Base-by-base conservation (phyloP, 2,329 filamentous ascomycete species). In the Penicillium polonicum region DNA sequence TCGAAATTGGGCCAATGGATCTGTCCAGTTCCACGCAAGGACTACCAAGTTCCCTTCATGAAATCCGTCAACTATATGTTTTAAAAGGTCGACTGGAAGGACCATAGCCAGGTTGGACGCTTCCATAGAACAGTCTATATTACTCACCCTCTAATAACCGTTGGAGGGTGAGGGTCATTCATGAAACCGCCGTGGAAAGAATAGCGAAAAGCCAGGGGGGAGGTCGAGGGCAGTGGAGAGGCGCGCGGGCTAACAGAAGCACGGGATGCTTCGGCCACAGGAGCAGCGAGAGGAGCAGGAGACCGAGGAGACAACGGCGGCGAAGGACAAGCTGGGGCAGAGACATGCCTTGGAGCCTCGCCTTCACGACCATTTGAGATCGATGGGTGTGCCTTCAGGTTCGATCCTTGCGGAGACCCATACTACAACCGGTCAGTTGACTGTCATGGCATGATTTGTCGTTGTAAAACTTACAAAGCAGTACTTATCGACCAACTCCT, bases 401-500 rank as follows among this genome's bases (percentile, higher is more conserved):
- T 57, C 27, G 76, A 73, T 41, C 68, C 70, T 68, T 78, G 79
- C 36, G 75, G 72, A 52, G 80, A 81, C 57, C 81, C 81, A 74
- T 79, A 83, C 81, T 82, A 71, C 64, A 38, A 57, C 55, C 39
- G 27, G 60, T 65, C 59, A 66, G 60, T 52, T n/a, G 27, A 36
- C n/a, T 48, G 25, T 19, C 15, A 36, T 41, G 15, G 19, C 9
- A 19, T 35, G 25, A 15, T 25, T 35, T 35, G 29, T n/a, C 29
- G 39, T 54, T 10, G n/a, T 53, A 23, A 43, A 83, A 96, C 93
- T 87, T 93, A 97, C 93, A 86, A 97, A 99, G 84, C 94, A 99
- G 83, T 96, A 99, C 82, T 96, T 97, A 82, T 96, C 92, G 76
- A 99, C 89, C 65, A 99, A 85, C 78, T 99, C 94, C 78, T 95